These are phyloP conservation scores for Starmerella etchellsii DNA, from an alignment of 805 yeast species.

Conservation along the genomic window DNA sequence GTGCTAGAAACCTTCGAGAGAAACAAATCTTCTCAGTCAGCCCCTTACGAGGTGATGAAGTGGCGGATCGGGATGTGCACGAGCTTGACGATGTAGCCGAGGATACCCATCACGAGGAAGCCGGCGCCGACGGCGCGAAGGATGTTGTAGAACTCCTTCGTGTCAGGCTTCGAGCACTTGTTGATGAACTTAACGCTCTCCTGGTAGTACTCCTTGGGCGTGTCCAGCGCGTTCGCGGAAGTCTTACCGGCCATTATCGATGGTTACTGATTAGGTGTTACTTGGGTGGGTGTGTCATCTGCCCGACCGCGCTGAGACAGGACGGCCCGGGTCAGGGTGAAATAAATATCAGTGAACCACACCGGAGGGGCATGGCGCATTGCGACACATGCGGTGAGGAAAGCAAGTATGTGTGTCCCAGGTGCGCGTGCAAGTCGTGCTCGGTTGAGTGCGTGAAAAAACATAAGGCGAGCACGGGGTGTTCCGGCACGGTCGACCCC, in stretches of 20 bases:
- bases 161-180: slow-evolving; percentile 87
- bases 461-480: slow-evolving; percentile 51
- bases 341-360: too few relatives aligned
- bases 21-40: too few relatives aligned
- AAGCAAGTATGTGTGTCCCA: slow-evolving; percentile 68
- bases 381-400: slow-evolving; percentile 1
- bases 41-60: slow-evolving; percentile 58
- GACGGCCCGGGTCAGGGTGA: too few relatives aligned
- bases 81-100: slow-evolving; percentile 89
- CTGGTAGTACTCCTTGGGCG: slow-evolving; percentile 80
- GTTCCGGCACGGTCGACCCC: slow-evolving; percentile 56
- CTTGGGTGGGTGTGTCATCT: not conserved
- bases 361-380: too few relatives aligned
- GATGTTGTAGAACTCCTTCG: slow-evolving; percentile 75
- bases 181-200: slow-evolving; percentile 82
- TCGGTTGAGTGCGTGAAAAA: slow-evolving; percentile 53
- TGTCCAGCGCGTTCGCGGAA: slow-evolving; percentile 20
- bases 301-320: too few relatives aligned
- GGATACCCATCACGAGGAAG: slow-evolving; percentile 93
- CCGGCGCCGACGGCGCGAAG: slow-evolving; percentile 95
- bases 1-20: too few relatives aligned
- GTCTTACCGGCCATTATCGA: not conserved
- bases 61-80: slow-evolving; percentile 93
- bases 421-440: slow-evolving; percentile 57
- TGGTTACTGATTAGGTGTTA: not conserved